These are phyloP conservation scores for Nitzschia palea DNA, from an alignment of 108 stramenopile species.

Conservation along the genomic window DNA sequence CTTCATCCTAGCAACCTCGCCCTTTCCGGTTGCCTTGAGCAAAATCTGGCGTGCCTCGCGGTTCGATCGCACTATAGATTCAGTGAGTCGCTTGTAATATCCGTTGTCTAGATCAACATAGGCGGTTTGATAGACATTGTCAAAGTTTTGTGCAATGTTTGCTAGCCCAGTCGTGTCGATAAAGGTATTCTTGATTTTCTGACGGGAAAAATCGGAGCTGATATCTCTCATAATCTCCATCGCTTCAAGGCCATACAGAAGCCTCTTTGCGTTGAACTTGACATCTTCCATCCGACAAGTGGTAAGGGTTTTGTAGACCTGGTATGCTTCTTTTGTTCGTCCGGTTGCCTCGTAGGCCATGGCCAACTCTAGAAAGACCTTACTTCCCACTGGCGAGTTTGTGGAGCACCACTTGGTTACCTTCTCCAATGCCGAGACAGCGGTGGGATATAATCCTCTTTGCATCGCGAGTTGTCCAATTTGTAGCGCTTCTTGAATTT, in stretches of 20 bases:
- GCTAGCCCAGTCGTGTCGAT: conserved; percentile 82
- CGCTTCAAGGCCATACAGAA: conserved; percentile 83
- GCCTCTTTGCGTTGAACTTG: conserved; percentile 73
- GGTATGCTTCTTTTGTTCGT: conserved; percentile 65
- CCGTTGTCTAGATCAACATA: conserved; percentile 75
- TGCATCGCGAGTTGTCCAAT: conserved; percentile 66
- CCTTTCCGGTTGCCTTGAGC: conserved; percentile 63
- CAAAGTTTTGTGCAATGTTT: conserved; percentile 75
- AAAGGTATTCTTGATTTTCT: conserved; percentile 64
- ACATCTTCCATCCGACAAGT: conserved; percentile 77
- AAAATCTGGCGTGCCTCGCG: conserved; percentile 87
- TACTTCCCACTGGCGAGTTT: conserved; percentile 68
- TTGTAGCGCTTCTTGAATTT: conserved; percentile 72
- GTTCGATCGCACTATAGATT: conserved; percentile 76
- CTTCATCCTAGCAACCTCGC: conserved; percentile 59
- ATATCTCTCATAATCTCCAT: conserved; percentile 83
- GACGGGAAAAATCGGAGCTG: conserved; percentile 56
- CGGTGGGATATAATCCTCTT: conserved; percentile 74
- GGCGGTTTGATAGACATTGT: conserved; percentile 82
- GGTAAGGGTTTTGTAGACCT: conserved; percentile 60
- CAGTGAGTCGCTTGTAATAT: conserved; percentile 80
- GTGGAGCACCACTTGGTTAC: conserved; percentile 85
- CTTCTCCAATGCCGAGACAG: conserved; percentile 82
- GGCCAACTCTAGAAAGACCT: conserved; percentile 84
- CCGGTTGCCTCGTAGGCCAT: conserved; percentile 91